Evolutionary conservation across 2,329 filamentous ascomycete genomes (phyloP), one percentile per base, ranked within the genome.

Genomic region (Cladophialophora chaetospira): DNA sequence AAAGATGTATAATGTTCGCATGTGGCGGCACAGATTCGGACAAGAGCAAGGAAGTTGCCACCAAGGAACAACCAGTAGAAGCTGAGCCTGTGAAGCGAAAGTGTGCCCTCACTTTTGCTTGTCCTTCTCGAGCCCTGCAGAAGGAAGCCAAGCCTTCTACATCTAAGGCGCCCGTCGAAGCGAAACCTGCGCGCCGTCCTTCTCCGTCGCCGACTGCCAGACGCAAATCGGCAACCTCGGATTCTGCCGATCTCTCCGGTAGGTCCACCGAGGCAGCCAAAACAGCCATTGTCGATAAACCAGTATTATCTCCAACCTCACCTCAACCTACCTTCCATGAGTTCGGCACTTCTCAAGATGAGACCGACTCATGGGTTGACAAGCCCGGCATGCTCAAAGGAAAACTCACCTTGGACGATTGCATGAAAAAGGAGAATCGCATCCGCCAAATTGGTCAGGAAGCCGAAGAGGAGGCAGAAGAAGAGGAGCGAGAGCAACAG

Each of bases 341-440:
- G 68, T 97, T 97, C 71, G 93, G 90, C 40, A 91, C 88, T 69
- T 91, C 89, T 47, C 81, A 86, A 56, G 80, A 88, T 36, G 85
- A 90, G 57, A 88, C 94, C 60, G 92, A 97, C 56, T 92, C 96
- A 66, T 99, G 94, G 94, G 89, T 95, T 26, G 85, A 88, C 54
- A 87, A 89, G 66, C 78, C 83, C 29, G 79, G 82, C 5, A 82
- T 83, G 28, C 78, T 85, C 63, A 80, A 81, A 54, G 81, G 81
- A 47, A 91, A 89, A 67, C 79, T 99, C 35, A 97, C 92, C 3
- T 87, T 99, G 63, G 86, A 88, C 64, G 94, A 97, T 70, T 96
- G 92, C 3, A 80, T 99, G 63, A 82, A 85, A 70, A 95, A 96
- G 73, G 94, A 99, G 74, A 91, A 91, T 61, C 85, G 85, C 26